A percentile compares a stretch with the other conserved stretches of the same genome.
phyloP scores from a whole-genome alignment of 2,329 filamentous ascomycete genomes.

The Furcasterigmium furcatum region DNA sequence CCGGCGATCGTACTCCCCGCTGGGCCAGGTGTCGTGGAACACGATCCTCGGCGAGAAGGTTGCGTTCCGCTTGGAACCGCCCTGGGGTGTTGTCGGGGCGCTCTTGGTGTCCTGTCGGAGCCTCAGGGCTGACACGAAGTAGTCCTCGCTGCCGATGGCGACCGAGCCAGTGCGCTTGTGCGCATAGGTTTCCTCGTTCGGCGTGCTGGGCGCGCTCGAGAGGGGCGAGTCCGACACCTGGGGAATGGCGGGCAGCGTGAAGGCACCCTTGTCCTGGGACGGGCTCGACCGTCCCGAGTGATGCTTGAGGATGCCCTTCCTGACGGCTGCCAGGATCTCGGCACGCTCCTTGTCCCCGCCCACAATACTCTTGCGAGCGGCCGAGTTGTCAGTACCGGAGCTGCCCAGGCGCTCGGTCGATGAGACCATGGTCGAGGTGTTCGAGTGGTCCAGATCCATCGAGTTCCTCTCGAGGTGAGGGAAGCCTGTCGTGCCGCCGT shows the following conservation, averaged over 20 bases:
- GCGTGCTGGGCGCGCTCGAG: conserved; percentile 85
- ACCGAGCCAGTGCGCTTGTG: conserved; percentile 68
- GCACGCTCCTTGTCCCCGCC: conserved; percentile 87
- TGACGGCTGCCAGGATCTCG: conserved; percentile 86
- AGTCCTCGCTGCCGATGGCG: conserved; percentile 79
- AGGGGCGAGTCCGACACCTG: conserved; percentile 72
- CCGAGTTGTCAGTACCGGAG: conserved; percentile 58
- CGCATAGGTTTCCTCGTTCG: conserved; percentile 69
- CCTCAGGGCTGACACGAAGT: conserved; percentile 77
- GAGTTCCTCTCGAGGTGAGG: conserved; percentile 83
- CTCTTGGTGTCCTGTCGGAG: conserved; percentile 76
- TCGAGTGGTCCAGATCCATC: conserved; percentile 63
- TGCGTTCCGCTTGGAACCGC: conserved; percentile 57
- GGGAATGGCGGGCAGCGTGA: conserved; percentile 55
- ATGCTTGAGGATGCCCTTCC: conserved; percentile 96
- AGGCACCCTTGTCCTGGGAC: conserved; percentile 6
- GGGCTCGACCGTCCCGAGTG: conserved; percentile 19
- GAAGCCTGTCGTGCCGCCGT: conserved; percentile 73
- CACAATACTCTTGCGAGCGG: conserved; percentile 80
- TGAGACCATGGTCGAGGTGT: conserved; percentile 36
- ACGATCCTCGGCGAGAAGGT: conserved; percentile 90
- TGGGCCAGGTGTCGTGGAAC: conserved; percentile 95
- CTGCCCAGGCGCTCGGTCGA: conserved; percentile 57
- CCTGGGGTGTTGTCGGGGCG: conserved; percentile 73
- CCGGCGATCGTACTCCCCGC: conserved; percentile 90